Conservation (phyloP, 306 rosid species). For the Dryas octopetala region DNA sequence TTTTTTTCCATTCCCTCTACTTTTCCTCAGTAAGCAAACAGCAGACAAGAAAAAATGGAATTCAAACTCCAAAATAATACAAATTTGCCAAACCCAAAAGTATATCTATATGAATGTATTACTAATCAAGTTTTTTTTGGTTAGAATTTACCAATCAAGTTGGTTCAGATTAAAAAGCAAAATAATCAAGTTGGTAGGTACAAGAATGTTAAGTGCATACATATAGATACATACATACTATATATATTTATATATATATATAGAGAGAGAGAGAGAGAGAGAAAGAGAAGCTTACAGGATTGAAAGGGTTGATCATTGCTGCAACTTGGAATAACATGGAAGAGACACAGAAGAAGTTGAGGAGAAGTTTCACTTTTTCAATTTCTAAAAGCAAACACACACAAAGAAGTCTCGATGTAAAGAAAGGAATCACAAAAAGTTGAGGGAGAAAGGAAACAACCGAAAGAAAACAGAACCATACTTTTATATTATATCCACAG, state of each 20-base stretch:
- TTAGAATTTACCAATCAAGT: neutral
- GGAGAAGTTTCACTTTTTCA: neutral
- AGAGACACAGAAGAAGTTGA: neutral
- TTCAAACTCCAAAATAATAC: neutral
- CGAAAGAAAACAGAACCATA: neutral
- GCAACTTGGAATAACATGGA: neutral
- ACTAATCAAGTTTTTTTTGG: neutral
- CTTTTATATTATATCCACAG: neutral
- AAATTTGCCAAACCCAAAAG: neutral
- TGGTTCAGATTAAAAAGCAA: too few relatives aligned
- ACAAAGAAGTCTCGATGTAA: neutral
- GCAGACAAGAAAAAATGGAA: neutral
- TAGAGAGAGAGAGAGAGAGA: neutral
- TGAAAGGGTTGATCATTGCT: neutral
- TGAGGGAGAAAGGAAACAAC: neutral
- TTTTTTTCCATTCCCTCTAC: neutral
- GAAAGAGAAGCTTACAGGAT: neutral
- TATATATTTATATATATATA: too few relatives aligned
- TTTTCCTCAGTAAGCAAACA: neutral
- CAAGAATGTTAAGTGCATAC: neutral
- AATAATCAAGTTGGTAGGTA: neutral
- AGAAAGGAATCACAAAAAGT: constrained; percentile 5
- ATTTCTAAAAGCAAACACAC: neutral
- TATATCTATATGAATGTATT: neutral
- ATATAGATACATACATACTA: neutral